Percentiles rank a stretch among this genome's conserved stretches.
These are phyloP conservation scores for Kuraishia capsulata DNA, from an alignment of 805 yeast species.

Conservation along the genomic window DNA sequence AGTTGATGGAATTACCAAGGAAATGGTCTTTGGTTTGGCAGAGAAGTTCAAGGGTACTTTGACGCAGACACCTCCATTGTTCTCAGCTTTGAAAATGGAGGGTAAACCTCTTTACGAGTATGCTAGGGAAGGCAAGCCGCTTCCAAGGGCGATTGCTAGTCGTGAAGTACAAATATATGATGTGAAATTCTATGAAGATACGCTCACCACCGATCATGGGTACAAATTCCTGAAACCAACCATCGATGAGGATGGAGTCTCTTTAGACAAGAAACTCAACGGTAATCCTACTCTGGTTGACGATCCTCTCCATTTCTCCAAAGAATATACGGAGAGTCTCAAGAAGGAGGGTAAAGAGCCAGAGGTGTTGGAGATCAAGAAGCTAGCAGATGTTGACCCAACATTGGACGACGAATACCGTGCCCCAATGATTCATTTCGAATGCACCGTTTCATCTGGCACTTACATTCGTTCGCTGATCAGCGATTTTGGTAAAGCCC, in stretches of 20 bases:
- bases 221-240: constrained; percentile 36
- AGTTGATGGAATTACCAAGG: constrained; percentile 46
- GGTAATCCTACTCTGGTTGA: constrained; percentile 52
- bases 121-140: constrained; percentile 78
- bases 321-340: constrained; percentile 39
- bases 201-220: constrained; percentile 44
- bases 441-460: constrained; percentile 83
- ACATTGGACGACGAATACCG: constrained; percentile 29
- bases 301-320: constrained; percentile 51
- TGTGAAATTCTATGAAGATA: constrained; percentile 44
- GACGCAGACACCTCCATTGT: constrained; percentile 90
- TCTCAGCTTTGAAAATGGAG: constrained; percentile 87
- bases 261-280: constrained; percentile 26
- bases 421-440: constrained; percentile 66
- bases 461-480: constrained; percentile 87
- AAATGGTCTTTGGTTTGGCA: constrained; percentile 37
- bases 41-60: constrained; percentile 71
- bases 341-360: constrained; percentile 29
- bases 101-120: constrained; percentile 93
- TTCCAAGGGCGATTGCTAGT: constrained; percentile 76
- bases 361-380: constrained; percentile 28
- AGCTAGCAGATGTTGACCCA: constrained; percentile 24
- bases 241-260: constrained; percentile 38
- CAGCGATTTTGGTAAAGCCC: constrained; percentile 79
- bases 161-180: constrained; percentile 58